Base-by-base conservation (phyloP, 2,329 filamentous ascomycete species). In the Penicillium sp. region DNA sequence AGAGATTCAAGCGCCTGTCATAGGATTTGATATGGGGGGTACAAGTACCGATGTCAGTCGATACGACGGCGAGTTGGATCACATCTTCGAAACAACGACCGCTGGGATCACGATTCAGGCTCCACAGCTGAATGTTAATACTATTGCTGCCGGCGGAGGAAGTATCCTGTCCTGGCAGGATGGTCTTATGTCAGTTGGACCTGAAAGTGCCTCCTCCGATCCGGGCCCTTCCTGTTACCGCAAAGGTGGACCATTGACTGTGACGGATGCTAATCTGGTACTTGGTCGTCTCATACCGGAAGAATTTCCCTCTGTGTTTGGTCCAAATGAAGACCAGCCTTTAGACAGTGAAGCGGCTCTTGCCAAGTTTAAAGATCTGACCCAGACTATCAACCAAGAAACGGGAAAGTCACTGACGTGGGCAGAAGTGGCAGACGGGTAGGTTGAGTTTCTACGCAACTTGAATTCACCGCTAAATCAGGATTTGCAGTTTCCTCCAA, bases 241-340 rank as follows among this genome's bases (percentile, higher is more conserved):
- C 29, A 96, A 96, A 74, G 91, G 89, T 0, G 92, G 92, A 0
- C 92, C 92, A 3, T 82, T 93, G 5, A 95, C 93, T 0, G 92
- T 97, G n/a, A 97, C 93, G 0, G 93, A 97, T 70, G 92, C 93
- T 1, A 96, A 96, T 65, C 75, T 96, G 7, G 91, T 91, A 66
- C 85, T 96, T 0, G 92, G 93, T 0, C 84, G 93, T 37, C 78
- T 96, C 3, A 75, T 96, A 1, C 92, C 92, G 0, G 91, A 96
- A 61, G 96, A 95, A 80, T 97, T 97, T 69, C 93, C 93, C 0
- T 92, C 91, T 69, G 96, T 96, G 55, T 96, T 96, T 68, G 92
- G 92, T 42, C 87, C 89, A 71, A 88, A 91, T 45, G 92, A 96
- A 69, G 81, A 95, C 56, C 85, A 95, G 71, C 25, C 25, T 4